Base-by-base conservation (phyloP, 2,329 filamentous ascomycete species). In the Colletotrichum caudatum region DNA sequence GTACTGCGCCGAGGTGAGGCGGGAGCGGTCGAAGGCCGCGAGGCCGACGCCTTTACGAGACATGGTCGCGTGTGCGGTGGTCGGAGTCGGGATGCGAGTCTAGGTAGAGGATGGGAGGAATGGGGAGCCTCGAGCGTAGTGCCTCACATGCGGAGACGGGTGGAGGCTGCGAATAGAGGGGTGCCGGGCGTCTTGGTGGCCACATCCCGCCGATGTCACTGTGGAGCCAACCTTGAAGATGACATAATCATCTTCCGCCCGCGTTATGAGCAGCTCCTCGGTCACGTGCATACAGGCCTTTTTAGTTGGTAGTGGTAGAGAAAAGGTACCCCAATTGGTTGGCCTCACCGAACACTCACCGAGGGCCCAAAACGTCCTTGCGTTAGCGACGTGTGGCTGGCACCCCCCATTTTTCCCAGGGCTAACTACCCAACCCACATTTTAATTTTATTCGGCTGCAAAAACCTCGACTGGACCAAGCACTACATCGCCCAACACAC, bases 41-140 rank as follows among this genome's bases (percentile, higher is more conserved):
- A 98, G 91, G 78, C 95, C 95, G 72, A 97, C 94, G 74, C 94
- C 94, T 83, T 94, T 94, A 77, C 92, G 91, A 26, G 90, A 91
- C 90, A 91, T 91, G 66, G 41, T 78, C 51, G 48, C n/a, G n/a
- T 5, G 35, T 41, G 8, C 23, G 16, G 23, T 14, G 20, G 12
- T 39, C 44, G 48, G 18, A 23, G 23, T 63, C 48, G 35, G 23
- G 18, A 35, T 9, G 44, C 14, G 33, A n/a, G 44, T 62, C 5
- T 26, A 35, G 59, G 48, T 26, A 26, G n/a, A 29, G 33, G 46
- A 16, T 12, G 46, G 46, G 23, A 37, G 23, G 39, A 51, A 51
- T 51, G 46, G n/a, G 46, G 46, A 51, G 33, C 12, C 26, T 53
- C 46, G 33, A 50, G 16, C 26, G 44, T 35, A 20, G n/a, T 37